phyloP scores from a whole-genome alignment of 345 rosid species.

The Lagerstroemia speciosa region DNA sequence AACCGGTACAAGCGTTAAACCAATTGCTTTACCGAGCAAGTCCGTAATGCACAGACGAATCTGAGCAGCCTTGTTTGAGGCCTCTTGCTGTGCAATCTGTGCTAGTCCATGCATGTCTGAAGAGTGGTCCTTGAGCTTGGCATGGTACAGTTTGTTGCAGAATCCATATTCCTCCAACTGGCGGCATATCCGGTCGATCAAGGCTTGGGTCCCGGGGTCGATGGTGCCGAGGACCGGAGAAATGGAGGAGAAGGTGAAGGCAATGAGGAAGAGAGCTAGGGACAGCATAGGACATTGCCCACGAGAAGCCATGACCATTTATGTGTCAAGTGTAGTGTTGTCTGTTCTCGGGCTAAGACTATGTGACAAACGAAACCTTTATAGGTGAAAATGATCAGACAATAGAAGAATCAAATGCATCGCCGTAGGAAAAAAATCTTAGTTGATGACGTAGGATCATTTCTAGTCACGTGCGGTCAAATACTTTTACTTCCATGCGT shows the following conservation, averaged over 20 bases:
- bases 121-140: neutral
- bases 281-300: neutral
- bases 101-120: constrained; percentile 6
- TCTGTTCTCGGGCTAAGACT: neutral
- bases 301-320: neutral
- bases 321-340: neutral
- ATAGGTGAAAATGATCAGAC: neutral
- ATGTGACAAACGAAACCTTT: neutral
- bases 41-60: neutral
- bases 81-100: constrained; percentile 1
- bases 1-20: too few species aligned
- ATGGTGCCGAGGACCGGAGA: neutral
- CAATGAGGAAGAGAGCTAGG: neutral
- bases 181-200: constrained; percentile 1
- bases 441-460: too few species aligned
- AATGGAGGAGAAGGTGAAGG: neutral
- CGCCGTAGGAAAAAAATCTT: too few species aligned
- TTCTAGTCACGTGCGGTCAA: too few species aligned
- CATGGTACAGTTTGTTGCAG: constrained; percentile 3
- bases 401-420: too few species aligned
- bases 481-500: too few species aligned
- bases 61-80: neutral
- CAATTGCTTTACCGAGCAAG: neutral
- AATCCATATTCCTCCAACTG: constrained; percentile 4
- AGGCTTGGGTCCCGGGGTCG: constrained; percentile 1